phyloP scores from a whole-genome alignment of 2,329 filamentous ascomycete genomes.

The Diplodia mutila region DNA sequence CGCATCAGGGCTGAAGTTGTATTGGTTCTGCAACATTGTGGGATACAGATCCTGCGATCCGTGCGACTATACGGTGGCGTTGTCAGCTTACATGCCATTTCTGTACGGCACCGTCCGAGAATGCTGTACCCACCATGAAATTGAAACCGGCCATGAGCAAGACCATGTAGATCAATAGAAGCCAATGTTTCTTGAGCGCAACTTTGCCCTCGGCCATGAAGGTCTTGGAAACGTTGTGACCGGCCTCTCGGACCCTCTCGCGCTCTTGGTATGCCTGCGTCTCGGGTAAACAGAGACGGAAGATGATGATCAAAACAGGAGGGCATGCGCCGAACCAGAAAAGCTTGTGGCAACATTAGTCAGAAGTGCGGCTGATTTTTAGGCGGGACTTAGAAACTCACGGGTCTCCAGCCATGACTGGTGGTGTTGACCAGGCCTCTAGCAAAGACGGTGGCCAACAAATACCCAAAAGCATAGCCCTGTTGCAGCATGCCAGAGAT shows the following conservation, averaged over 20 bases:
- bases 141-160: slow-evolving; percentile 90
- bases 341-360: slow-evolving; percentile 44
- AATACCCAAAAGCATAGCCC: slow-evolving; percentile 66
- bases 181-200: slow-evolving; percentile 78
- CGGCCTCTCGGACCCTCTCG: slow-evolving; percentile 63
- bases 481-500: slow-evolving; percentile 66
- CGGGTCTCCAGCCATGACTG: slow-evolving; percentile 75
- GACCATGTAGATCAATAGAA: slow-evolving; percentile 78
- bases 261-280: slow-evolving; percentile 73
- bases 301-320: slow-evolving; percentile 78
- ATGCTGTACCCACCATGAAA: slow-evolving; percentile 62
- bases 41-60: slow-evolving; percentile 70
- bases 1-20: slow-evolving; percentile 54
- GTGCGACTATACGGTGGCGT: slow-evolving; percentile 55
- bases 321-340: slow-evolving; percentile 89
- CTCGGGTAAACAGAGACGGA: slow-evolving; percentile 77
- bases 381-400: slow-evolving; percentile 25
- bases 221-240: slow-evolving; percentile 63
- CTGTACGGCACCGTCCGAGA: slow-evolving; percentile 22
- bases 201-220: slow-evolving; percentile 79
- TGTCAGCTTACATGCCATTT: neutral
- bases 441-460: slow-evolving; percentile 62
- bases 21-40: slow-evolving; percentile 63
- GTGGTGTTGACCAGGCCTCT: slow-evolving; percentile 74
- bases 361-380: neutral